These are phyloP conservation scores for Boletus subparvulus DNA, from an alignment of 768 basidiomycete species.

Conservation along the genomic window DNA sequence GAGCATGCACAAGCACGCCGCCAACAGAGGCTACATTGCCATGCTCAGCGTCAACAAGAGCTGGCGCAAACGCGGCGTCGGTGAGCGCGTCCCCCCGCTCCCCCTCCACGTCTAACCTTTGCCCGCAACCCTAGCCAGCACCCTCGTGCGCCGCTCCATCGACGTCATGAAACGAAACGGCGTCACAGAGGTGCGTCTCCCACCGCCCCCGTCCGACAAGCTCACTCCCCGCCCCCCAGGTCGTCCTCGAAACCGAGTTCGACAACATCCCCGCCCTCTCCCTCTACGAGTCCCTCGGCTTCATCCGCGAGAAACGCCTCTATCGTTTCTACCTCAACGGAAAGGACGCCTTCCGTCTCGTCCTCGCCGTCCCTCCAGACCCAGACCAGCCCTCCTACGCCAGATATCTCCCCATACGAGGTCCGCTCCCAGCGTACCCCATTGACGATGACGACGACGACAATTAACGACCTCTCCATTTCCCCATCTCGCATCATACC, in stretches of 20 bases:
- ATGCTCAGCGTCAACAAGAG: conserved; percentile 89
- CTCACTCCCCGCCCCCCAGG: conserved; percentile 41
- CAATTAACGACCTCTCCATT: not conserved
- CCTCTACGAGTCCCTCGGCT: conserved; percentile 89
- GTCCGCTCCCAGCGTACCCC: conserved; percentile 19
- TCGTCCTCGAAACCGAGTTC: conserved; percentile 93
- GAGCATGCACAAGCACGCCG: conserved; percentile 72
- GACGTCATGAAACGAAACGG: conserved; percentile 79
- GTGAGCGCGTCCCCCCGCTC: conserved; percentile 47
- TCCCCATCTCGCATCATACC: conserved; percentile 15
- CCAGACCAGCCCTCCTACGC: conserved; percentile 19
- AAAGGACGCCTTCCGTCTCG: conserved; percentile 90
- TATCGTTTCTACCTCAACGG: conserved; percentile 96
- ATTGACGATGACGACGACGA: conserved; percentile 31
- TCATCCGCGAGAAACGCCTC: conserved; percentile 93
- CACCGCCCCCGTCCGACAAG: not conserved
- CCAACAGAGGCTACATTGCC: conserved; percentile 93
- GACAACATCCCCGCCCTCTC: conserved; percentile 88
- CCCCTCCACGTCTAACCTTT: not conserved
- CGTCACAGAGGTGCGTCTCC: conserved; percentile 74
- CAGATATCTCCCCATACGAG: conserved; percentile 15
- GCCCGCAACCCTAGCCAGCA: conserved; percentile 57
- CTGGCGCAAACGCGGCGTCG: conserved; percentile 90
- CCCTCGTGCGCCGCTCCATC: conserved; percentile 80
- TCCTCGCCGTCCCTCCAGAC: conserved; percentile 55